Base-by-base conservation (phyloP, 1,139 yeast genomes). In the Debaryomycetaceae sp. region DNA sequence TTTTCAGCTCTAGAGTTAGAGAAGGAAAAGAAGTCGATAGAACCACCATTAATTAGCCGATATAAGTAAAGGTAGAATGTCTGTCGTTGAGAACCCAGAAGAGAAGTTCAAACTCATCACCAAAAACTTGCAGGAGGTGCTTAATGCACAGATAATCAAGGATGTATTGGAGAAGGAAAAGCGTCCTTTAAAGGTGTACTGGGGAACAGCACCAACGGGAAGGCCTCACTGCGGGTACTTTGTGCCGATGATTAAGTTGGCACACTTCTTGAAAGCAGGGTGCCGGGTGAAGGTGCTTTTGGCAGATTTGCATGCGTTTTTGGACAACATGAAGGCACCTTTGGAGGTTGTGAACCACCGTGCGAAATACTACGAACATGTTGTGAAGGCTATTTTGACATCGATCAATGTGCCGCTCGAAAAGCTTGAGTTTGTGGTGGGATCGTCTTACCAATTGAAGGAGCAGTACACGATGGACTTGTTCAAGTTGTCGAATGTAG, bases 291-390 rank as follows among this genome's bases (percentile, higher is more conserved):
- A 82, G 2, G 94, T 94, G 6, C 77, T 94, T 45, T 65, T 94
- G 53, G 99, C 98, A n/a, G 98, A 94, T 59, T 73, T 94, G 58
- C 99, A 94, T 56, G 99, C 98, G 8, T 94, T 84, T 59, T 78
- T 94, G 61, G 99, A 94, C 61, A 94, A 92, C 71, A 91, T 92
- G 98, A 92, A 94, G 72, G 98, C 98, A 3, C 87, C 98, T 36
- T 75, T 92, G 58, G 98, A 92, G 58, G 88, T 87, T 44, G 97
- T 94, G 36, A 76, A 81, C 49, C 75, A 80, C 75, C 80, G 99
- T 61, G 96, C 95, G 47, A 78, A 82, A 63, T 94, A 87, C 75
- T 94, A 94, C 69, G 96, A 86, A 63, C 68, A 59, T 40, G 75
- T 87, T 35, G 83, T 92, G 53, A 91, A 89, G 70, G 76, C 96